Conservation (phyloP, 169 alveolate genomes). For the Plasmodium coatneyi region DNA sequence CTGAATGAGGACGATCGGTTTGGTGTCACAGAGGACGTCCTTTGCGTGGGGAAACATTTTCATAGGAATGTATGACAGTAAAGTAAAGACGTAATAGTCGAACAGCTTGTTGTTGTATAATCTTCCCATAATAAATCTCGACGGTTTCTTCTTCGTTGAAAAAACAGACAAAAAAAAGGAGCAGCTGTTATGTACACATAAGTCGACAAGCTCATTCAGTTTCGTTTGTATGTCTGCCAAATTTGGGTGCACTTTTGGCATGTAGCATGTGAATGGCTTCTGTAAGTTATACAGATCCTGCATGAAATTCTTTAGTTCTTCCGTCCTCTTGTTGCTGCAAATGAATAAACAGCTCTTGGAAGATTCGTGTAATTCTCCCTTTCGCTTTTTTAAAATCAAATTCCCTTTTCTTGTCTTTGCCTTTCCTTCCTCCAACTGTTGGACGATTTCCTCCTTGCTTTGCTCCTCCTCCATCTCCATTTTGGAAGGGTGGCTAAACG, state of each 20-base stretch:
- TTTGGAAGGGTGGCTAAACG: background rate
- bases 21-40: conserved; percentile 26
- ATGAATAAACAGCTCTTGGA: conserved; percentile 49
- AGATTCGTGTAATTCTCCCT: conserved; percentile 40
- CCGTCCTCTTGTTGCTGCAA: conserved; percentile 46
- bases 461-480: conserved; percentile 36
- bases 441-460: conserved; percentile 23
- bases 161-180: conserved; percentile 35
- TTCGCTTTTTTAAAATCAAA: conserved; percentile 34
- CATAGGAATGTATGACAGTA: conserved; percentile 32
- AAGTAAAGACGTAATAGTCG: conserved; percentile 17
- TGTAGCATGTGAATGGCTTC: conserved; percentile 59
- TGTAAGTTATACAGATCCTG: conserved; percentile 27
- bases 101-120: conserved; percentile 28
- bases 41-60: conserved; percentile 9
- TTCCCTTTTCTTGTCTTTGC: conserved; percentile 59
- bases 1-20: conserved; percentile 43
- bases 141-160: conserved; percentile 57
- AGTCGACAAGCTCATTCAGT: conserved; percentile 10
- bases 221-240: conserved; percentile 11
- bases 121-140: conserved; percentile 44
- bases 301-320: conserved; percentile 19
- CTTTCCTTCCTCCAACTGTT: background rate
- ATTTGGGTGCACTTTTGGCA: conserved; percentile 35
- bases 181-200: conserved; percentile 55